Conservation (phyloP, 2,329 filamentous ascomycete genomes). For the Cladosporium sp. region DNA sequence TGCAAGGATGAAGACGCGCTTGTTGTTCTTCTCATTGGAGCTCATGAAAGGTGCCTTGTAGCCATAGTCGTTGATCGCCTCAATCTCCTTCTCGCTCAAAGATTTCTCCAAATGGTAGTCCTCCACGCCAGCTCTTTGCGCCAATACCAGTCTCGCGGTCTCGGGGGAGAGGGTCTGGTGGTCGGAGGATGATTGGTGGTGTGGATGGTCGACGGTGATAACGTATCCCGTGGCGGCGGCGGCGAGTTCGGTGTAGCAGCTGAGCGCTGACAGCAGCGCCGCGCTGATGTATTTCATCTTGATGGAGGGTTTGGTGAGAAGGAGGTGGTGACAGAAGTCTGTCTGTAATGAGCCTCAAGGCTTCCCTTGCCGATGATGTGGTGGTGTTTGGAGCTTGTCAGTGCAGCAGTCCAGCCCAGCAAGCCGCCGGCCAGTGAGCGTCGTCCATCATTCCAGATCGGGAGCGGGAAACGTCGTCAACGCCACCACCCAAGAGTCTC, state of each 20-base stretch:
- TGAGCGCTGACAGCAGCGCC: constrained; percentile 38
- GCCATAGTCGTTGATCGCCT: constrained; percentile 45
- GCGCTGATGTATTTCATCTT: constrained; percentile 42
- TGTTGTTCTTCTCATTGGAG: constrained; percentile 20
- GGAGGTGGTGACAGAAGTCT: too few species aligned
- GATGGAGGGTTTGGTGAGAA: too few species aligned
- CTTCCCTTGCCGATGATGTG: neutral
- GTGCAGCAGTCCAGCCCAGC: too few species aligned
- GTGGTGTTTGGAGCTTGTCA: too few species aligned
- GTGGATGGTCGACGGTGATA: constrained; percentile 29
- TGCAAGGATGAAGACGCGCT: constrained; percentile 19
- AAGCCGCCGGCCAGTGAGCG: neutral
- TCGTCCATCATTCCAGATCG: too few species aligned
- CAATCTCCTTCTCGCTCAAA: constrained; percentile 37
- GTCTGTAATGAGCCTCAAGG: too few species aligned
- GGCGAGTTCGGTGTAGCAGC: constrained; percentile 28
- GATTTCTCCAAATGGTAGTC: constrained; percentile 44
- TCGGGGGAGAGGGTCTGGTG: constrained; percentile 34
- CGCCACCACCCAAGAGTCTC: constrained; percentile 1
- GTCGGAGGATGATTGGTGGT: constrained; percentile 19
- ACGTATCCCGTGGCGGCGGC: constrained; percentile 32
- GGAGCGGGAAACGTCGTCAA: constrained; percentile 2
- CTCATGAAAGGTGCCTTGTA: constrained; percentile 38
- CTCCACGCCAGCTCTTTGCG: constrained; percentile 48
- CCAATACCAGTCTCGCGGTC: constrained; percentile 47